Evolutionary conservation across 768 basidiomycete species (phyloP), one percentile per base, ranked within the genome.

Genomic region (Termitomyces eurrhizus): DNA sequence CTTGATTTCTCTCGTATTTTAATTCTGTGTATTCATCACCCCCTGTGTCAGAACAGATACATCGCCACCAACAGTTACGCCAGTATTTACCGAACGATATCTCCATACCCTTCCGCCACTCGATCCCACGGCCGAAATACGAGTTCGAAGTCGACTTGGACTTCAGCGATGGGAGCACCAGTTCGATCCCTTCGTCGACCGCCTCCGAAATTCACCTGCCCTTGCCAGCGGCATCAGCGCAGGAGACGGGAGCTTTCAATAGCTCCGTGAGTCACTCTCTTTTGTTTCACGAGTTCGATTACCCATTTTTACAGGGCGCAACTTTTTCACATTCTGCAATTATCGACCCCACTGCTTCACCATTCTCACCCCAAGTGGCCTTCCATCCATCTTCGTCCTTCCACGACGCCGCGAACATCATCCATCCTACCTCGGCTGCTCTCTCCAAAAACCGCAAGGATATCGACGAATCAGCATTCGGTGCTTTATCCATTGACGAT

Each of bases 401-500:
- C 9, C 26, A 24, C 4, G 37, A 9, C 13, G 4, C 39, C 8
- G 44, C 56, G 2, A 32, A 16, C 44, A 39, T 54, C 33, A 4
- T 37, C 4, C 46, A 32, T 13, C 32, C 44, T 8, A 39, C 9
- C 11, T 8, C 46, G 33, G 16, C 48, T 29, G 29, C 57, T n/a
- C 37, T 24, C 57, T 8, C n/a, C 29, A 29, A 48, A 46, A 56
- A 24, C 12, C 14, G 53, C 32, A 44, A 56, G 13, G 12, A 58
- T 45, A 9, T 54, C 45, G 56, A 78, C 59, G 65, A 81, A 59
- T 81, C 79, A 26, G 87, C 86, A 1, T 92, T 93, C 68, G 90
- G 88, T 8, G 78, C 88, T 55, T 83, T 93, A 85, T 85, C 84
- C 21, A 78, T 93, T 54, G 90, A 91, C 59, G 90, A 92, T 67